Evolutionary conservation across 2,329 filamentous ascomycete species (phyloP).

Genomic region (Fusarium sp.): DNA sequence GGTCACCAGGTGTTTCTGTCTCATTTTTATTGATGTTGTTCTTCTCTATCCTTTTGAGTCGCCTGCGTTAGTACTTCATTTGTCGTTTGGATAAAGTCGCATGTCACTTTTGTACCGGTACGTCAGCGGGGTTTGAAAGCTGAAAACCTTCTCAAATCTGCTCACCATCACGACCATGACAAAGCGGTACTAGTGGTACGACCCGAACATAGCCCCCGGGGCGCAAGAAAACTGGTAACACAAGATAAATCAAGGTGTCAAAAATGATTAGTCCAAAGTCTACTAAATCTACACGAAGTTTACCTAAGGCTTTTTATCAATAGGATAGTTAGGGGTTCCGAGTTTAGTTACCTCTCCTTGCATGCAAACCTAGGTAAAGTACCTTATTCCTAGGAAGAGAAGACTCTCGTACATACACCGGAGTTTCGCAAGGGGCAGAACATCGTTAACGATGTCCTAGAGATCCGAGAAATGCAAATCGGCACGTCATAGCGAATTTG

Average conservation of each 20-base stretch:
- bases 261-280: background rate
- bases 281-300: background rate
- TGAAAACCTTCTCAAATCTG: constrained; percentile 62
- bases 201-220: background rate
- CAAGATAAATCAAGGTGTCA: background rate
- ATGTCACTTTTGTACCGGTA: constrained; percentile 49
- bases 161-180: constrained; percentile 46
- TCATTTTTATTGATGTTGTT: background rate
- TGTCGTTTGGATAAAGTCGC: background rate
- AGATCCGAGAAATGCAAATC: too few species aligned
- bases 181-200: constrained; percentile 7
- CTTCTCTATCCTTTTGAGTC: background rate
- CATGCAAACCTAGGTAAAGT: background rate
- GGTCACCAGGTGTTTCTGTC: background rate
- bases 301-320: background rate
- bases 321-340: background rate
- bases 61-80: background rate
- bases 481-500: background rate
- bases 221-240: background rate
- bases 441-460: background rate
- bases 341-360: background rate
- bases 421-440: background rate
- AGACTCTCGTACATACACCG: background rate
- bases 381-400: background rate
- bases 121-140: constrained; percentile 29